Evolutionary conservation across 2,329 filamentous ascomycete genomes (phyloP), one percentile per base, ranked within the genome.

Genomic region (Didymella pinodella): DNA sequence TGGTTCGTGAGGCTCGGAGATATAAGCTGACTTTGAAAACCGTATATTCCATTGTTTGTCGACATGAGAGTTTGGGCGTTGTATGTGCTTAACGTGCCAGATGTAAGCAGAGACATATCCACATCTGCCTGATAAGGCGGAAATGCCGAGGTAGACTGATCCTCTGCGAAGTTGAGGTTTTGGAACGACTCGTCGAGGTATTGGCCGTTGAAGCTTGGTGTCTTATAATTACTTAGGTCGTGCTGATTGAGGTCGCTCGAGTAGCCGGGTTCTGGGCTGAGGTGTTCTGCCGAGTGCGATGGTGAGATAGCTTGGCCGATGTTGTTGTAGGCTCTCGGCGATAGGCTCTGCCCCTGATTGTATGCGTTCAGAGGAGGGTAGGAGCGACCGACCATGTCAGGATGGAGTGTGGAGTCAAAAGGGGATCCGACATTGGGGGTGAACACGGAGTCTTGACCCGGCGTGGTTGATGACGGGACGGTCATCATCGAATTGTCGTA

Each of bases 231-330:
- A 62, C 71, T 75, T 25, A 67, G 52, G 32, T 75, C 69, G 22
- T 70, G 68, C 41, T 74, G 70, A 48, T 64, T 74, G 18, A 69
- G 65, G 49, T 77, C 75, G 54, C 72, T 76, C 51, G 70, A 59
- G 48, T 77, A 77, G 14, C 71, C 68, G 26, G 63, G 55, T 40
- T 77, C 73, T 8, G 76, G 74, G 47, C 75, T 78, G 32, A 77
- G 62, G 44, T 78, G 70, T 34, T 78, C 76, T 54, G 73, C 67
- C n/a, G 76, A 77, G 54, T 74, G 71, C 28, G 74, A 74, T 25
- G 77, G 76, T 7, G 77, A 79, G 34, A 74, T 64, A 49, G 67
- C 73, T 38, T 73, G 69, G 31, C 69, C 71, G 54, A 68, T 68
- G 48, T 65, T 67, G 59, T 65, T 72, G 54, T 73, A 70, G 16